Evolutionary conservation across 768 basidiomycete genomes (phyloP).

Genomic region (Russula vinacea): DNA sequence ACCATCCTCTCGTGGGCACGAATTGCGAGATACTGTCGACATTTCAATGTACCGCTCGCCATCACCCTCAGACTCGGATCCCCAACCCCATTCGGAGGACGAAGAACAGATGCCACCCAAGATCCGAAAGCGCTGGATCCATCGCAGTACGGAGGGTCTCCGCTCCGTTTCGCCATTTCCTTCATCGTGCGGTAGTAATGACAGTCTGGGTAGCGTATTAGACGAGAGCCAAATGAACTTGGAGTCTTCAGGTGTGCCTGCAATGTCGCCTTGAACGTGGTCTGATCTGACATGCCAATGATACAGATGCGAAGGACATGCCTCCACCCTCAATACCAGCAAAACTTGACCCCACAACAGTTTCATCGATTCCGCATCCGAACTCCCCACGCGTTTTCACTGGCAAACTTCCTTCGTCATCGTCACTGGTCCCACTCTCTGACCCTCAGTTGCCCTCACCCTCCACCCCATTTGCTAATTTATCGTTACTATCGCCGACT

Average conservation of each 20-base stretch:
- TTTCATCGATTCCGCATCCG: conserved; percentile 33
- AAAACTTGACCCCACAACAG: conserved; percentile 42
- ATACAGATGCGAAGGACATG: conserved; percentile 42
- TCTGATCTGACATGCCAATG: neutral
- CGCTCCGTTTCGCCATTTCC: conserved; percentile 23
- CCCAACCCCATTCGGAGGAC: conserved; percentile 18
- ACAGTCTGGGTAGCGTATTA: conserved; percentile 29
- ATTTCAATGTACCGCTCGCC: conserved; percentile 24
- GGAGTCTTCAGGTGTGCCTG: conserved; percentile 30
- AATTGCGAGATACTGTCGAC: conserved; percentile 12
- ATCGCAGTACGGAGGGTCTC: conserved; percentile 28
- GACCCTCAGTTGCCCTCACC: conserved; percentile 23
- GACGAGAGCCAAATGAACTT: conserved; percentile 29
- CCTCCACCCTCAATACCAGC: conserved; percentile 53
- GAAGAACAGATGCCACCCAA: conserved; percentile 29
- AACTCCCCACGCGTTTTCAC: conserved; percentile 23
- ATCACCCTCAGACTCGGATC: conserved; percentile 26
- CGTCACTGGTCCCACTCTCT: neutral
- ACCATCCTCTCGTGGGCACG: neutral
- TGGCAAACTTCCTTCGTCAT: conserved; percentile 16
- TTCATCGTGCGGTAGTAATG: conserved; percentile 28
- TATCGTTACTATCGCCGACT: conserved; percentile 46
- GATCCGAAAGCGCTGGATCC: conserved; percentile 32
- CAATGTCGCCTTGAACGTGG: neutral
- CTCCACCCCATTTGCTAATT: conserved; percentile 48